These are phyloP conservation scores for Skeletonema grethae DNA, from an alignment of 108 stramenopile genomes.

Conservation along the genomic window DNA sequence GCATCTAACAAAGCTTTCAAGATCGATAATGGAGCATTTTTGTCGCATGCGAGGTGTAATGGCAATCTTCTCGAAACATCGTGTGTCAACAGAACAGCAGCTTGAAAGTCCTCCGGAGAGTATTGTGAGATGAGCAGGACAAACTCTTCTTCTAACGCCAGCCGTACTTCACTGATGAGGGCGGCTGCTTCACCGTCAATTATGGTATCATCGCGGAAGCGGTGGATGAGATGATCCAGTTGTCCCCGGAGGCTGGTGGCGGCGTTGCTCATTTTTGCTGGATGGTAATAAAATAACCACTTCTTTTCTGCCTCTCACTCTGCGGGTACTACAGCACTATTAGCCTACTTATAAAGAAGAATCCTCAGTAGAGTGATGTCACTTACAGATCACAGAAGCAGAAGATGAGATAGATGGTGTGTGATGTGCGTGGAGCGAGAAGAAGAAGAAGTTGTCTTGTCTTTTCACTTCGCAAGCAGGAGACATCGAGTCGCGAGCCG, in stretches of 20 bases:
- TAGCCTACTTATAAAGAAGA: no score
- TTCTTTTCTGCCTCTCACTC: no score
- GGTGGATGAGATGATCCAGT: constrained; percentile 34
- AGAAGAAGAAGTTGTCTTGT: no score
- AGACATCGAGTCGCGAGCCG: no score
- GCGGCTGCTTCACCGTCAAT: constrained; percentile 10
- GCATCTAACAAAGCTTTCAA: constrained; percentile 53
- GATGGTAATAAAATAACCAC: no score
- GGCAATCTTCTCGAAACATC: constrained; percentile 52
- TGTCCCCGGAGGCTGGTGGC: constrained; percentile 17
- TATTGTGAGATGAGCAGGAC: constrained; percentile 55
- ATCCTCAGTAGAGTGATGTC: no score
- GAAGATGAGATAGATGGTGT: no score
- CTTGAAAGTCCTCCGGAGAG: constrained; percentile 39
- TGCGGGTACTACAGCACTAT: no score
- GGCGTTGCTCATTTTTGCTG: not conserved
- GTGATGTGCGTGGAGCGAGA: no score
- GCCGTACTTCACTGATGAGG: constrained; percentile 28
- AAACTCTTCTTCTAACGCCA: constrained; percentile 53
- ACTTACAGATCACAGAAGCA: no score
- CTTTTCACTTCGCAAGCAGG: no score
- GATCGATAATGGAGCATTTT: constrained; percentile 63
- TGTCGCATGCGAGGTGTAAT: constrained; percentile 70
- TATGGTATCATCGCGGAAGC: constrained; percentile 30
- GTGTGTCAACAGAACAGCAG: constrained; percentile 50